A percentile compares a stretch with the other conserved stretches of the same genome.
These are phyloP conservation scores for Globisporangium cystogenes DNA, from an alignment of 352 stramenopile species.

Conservation along the genomic window DNA sequence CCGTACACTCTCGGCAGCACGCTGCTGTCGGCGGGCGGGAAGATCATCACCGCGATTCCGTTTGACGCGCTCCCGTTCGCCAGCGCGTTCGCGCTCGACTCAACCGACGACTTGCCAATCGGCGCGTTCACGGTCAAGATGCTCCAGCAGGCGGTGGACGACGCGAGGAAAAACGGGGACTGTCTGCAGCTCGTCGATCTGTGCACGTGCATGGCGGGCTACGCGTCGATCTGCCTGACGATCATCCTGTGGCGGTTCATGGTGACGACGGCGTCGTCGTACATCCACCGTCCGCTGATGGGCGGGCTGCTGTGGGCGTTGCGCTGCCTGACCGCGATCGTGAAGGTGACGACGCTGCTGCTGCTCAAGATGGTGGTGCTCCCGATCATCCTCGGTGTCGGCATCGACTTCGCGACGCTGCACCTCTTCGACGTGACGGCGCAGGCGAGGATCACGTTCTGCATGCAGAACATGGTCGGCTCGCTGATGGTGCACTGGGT, in stretches of 20 bases:
- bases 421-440: conserved; percentile 81
- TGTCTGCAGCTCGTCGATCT: conserved; percentile 84
- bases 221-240: conserved; percentile 79
- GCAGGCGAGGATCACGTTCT: conserved; percentile 76
- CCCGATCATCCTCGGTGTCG: conserved; percentile 91
- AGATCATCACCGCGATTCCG: conserved; percentile 55
- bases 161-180: conserved; percentile 58
- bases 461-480: conserved; percentile 86
- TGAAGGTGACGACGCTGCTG: conserved; percentile 94
- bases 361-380: conserved; percentile 98
- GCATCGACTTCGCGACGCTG: conserved; percentile 92
- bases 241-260: conserved; percentile 84
- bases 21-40: conserved; percentile 64
- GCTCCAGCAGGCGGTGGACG: conserved; percentile 46
- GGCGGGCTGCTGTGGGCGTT: conserved; percentile 74
- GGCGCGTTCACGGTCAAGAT: conserved; percentile 44
- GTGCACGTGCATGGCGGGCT: conserved; percentile 73
- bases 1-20: conserved; percentile 93
- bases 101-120: conserved; percentile 13
- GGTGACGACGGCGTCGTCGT: conserved; percentile 78
- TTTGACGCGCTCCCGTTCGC: conserved; percentile 20
- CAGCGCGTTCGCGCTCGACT: conserved; percentile 13
- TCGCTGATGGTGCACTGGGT: conserved; percentile 96
- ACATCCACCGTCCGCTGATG: conserved; percentile 79
- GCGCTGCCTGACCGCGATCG: conserved; percentile 76